These are phyloP conservation scores for Rosa lucieae DNA, from an alignment of 306 rosid genomes.

Conservation along the genomic window DNA sequence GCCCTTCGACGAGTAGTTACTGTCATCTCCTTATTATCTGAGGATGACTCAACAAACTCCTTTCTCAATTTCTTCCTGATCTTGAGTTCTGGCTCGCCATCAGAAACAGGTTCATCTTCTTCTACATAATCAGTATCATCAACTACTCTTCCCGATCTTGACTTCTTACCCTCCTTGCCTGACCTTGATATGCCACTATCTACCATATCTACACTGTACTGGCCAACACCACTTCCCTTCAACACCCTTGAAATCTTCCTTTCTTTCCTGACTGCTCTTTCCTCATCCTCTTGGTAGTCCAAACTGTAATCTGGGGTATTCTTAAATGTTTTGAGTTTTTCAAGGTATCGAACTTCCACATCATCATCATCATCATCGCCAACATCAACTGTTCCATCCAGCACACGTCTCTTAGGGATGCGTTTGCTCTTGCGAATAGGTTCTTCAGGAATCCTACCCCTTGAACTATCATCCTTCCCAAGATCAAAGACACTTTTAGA, in stretches of 20 bases:
- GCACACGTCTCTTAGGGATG: constrained; percentile 24
- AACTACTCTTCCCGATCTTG: constrained; percentile 26
- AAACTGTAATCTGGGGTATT: constrained; percentile 13
- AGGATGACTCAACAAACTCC: constrained; percentile 33
- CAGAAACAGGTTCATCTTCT: constrained; percentile 41
- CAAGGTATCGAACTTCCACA: constrained; percentile 32
- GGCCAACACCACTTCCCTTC: constrained; percentile 21
- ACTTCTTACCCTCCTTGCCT: constrained; percentile 38
- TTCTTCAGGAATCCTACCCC: constrained; percentile 18
- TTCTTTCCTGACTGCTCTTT: constrained; percentile 35
- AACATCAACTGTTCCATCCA: constrained; percentile 21
- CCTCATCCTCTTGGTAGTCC: constrained; percentile 36
- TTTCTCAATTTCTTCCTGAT: constrained; percentile 30
- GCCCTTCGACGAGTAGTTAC: constrained; percentile 38
- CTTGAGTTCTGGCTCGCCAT: constrained; percentile 32
- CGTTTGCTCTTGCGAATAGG: constrained; percentile 35
- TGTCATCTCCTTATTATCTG: constrained; percentile 26
- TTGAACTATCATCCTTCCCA: constrained; percentile 17
- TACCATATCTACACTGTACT: constrained; percentile 15
- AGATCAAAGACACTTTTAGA: constrained; percentile 2
- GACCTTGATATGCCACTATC: constrained; percentile 26
- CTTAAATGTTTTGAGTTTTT: constrained; percentile 31
- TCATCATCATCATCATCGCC: constrained; percentile 18
- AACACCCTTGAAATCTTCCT: constrained; percentile 33
- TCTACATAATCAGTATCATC: constrained; percentile 38